phyloP scores from a whole-genome alignment of 257 asterid genomes.

The Echium plantagineum region DNA sequence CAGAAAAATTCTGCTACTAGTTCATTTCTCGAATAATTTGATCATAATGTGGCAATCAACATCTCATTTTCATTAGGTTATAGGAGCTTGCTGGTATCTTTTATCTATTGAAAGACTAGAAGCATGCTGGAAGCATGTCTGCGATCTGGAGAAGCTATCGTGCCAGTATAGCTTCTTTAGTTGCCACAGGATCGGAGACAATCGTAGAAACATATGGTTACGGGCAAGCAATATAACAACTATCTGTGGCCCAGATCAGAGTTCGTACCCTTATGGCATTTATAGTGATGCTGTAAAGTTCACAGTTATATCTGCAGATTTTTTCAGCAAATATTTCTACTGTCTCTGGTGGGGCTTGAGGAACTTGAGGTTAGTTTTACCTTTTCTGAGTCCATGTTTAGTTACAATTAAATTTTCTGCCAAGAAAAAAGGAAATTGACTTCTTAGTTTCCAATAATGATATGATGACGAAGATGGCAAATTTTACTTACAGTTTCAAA shows the following conservation, averaged over 20 bases:
- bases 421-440: no score
- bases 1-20: background rate
- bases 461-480: no score
- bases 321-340: conserved; percentile 34
- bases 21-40: no score
- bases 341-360: conserved; percentile 72
- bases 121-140: conserved; percentile 53
- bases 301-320: conserved; percentile 26
- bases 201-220: conserved; percentile 31
- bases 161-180: conserved; percentile 47
- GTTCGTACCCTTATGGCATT: conserved; percentile 42
- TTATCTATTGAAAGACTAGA: conserved; percentile 54
- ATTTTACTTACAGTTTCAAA: no score
- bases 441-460: no score
- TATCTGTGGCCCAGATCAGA: conserved; percentile 27
- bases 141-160: conserved; percentile 29
- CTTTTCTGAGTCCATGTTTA: background rate
- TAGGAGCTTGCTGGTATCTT: conserved; percentile 70
- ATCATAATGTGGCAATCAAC: background rate
- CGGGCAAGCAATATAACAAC: conserved; percentile 37
- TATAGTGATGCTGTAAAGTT: conserved; percentile 31
- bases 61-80: conserved; percentile 23
- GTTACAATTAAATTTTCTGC: no score
- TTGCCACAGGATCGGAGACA: conserved; percentile 21
- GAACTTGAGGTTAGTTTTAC: conserved; percentile 35